Evolutionary conservation across 225 moss, liverwort and hornwort species (phyloP).

Genomic region (Sphagnum tenellum): DNA sequence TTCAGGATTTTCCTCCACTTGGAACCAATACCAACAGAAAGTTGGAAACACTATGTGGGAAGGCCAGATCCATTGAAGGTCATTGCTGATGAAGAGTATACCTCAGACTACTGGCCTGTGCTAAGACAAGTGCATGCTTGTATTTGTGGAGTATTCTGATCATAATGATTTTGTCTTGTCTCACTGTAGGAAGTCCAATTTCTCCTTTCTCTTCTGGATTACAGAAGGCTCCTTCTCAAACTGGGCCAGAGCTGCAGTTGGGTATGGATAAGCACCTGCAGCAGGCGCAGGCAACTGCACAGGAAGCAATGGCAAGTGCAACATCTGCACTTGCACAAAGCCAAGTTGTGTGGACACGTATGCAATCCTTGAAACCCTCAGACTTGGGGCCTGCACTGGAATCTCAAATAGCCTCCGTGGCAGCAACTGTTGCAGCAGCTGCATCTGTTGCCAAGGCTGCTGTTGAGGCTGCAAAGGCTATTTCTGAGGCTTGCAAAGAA

Average conservation of each 20-base stretch:
- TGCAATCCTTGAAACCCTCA: constrained; percentile 41
- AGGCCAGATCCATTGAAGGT: no score
- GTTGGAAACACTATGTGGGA: no score
- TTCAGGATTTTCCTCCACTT: no score
- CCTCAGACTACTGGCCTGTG: no score
- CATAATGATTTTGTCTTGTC: no score
- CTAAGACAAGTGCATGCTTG: no score
- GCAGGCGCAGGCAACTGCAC: constrained; percentile 48
- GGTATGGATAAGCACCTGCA: constrained; percentile 35
- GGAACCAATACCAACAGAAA: no score
- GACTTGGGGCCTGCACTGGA: constrained; percentile 44
- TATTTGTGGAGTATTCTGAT: no score
- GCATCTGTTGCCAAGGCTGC: constrained; percentile 95
- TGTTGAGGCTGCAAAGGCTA: constrained; percentile 89
- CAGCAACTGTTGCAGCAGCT: constrained; percentile 81
- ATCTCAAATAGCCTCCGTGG: constrained; percentile 60
- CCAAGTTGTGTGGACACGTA: constrained; percentile 47
- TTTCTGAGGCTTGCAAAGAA: constrained; percentile 80
- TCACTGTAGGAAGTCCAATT: no score
- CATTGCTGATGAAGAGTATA: no score
- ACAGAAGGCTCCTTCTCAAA: constrained; percentile 11
- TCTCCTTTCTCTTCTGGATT: not conserved
- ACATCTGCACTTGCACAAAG: constrained; percentile 59
- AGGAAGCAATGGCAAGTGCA: constrained; percentile 52
- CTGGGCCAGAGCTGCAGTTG: constrained; percentile 11